Evolutionary conservation across 108 stramenopile genomes (phyloP).

Genomic region (Skeletonema costatum): DNA sequence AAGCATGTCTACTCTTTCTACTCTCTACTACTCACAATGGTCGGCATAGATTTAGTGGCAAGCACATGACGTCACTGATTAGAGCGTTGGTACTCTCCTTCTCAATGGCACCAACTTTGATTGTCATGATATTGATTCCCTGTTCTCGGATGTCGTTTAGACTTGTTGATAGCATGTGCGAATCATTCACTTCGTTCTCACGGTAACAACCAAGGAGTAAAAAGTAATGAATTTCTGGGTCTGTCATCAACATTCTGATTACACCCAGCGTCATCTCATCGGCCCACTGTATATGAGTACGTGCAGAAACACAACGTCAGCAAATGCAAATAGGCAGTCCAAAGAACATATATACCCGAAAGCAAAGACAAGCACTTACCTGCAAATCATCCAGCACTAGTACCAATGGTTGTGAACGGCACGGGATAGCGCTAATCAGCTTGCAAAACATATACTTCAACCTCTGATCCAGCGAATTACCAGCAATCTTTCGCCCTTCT

Average conservation of each 20-base stretch:
- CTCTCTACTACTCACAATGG: conserved; percentile 3
- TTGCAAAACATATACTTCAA: conserved; percentile 29
- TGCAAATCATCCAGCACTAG: conserved; percentile 35
- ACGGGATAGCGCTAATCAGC: conserved; percentile 32
- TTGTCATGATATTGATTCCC: conserved; percentile 9
- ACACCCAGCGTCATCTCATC: conserved; percentile 38
- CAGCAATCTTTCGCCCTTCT: neutral
- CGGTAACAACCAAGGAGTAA: conserved; percentile 41
- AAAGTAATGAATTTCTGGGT: conserved; percentile 27
- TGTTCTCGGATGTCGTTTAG: conserved; percentile 21
- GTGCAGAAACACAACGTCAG: neutral
- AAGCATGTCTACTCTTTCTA: no score
- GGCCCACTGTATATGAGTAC: conserved; percentile 9
- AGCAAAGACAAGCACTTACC: neutral
- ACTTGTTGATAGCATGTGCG: conserved; percentile 23
- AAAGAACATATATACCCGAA: neutral
- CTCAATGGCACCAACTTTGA: conserved; percentile 33
- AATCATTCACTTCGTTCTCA: conserved; percentile 32
- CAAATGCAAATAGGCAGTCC: neutral
- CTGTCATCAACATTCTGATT: conserved; percentile 41
- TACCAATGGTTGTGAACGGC: conserved; percentile 15
- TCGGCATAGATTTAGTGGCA: conserved; percentile 21
- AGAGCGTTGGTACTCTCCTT: conserved; percentile 25
- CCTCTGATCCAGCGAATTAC: neutral
- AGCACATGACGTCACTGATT: conserved; percentile 23